Evolutionary conservation across 768 basidiomycete species (phyloP).

Genomic region (Jaapia argillacea): DNA sequence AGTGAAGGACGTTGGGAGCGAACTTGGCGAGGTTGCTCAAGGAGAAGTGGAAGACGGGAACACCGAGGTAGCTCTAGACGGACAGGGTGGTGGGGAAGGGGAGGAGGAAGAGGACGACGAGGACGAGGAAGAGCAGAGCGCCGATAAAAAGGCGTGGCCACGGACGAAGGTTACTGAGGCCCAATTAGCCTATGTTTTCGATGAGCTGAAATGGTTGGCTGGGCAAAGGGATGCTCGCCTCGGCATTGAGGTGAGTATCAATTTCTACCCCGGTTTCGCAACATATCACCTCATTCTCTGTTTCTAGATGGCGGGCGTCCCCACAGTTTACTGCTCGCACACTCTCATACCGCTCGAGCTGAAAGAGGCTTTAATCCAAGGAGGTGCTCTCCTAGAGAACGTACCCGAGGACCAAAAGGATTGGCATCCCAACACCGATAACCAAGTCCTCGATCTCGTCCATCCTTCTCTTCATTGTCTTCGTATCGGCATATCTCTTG

Average conservation of each 20-base stretch:
- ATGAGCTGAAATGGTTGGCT: not conserved
- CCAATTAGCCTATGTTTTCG: not conserved
- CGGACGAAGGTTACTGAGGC: not conserved
- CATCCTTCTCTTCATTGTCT: constrained; percentile 35
- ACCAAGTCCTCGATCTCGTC: constrained; percentile 33
- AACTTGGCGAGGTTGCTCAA: too few relatives aligned
- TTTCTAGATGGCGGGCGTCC: not conserved
- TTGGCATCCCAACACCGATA: constrained; percentile 36
- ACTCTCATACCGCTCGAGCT: not conserved
- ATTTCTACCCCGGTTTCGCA: not conserved
- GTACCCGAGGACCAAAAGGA: constrained; percentile 26
- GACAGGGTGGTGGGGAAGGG: too few relatives aligned
- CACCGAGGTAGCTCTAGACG: too few relatives aligned
- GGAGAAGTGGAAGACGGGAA: too few relatives aligned
- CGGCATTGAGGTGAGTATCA: not conserved
- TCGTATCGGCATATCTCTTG: constrained; percentile 7
- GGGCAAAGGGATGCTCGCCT: not conserved
- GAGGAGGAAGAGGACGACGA: not conserved
- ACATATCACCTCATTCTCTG: not conserved
- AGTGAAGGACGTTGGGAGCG: too few relatives aligned
- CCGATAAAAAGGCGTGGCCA: not conserved
- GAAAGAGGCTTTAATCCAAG: not conserved
- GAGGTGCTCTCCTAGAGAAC: constrained; percentile 19
- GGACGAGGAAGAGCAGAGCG: not conserved
- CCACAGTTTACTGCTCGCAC: not conserved